Evolutionary conservation across 2,329 filamentous ascomycete species (phyloP).

Genomic region (Corinectria fuckeliana): DNA sequence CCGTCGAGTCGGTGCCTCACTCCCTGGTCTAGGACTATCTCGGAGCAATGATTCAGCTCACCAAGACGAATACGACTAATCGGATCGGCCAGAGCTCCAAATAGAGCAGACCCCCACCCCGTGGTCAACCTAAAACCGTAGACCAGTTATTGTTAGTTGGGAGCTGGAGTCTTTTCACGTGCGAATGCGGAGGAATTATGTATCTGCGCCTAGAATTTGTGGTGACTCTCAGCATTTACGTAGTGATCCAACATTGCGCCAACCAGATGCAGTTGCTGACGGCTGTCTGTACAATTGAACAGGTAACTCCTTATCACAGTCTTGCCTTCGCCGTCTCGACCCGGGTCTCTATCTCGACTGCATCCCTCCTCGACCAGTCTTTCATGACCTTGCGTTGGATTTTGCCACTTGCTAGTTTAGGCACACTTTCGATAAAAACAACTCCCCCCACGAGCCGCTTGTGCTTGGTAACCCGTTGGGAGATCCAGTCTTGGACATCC

Average conservation of each 20-base stretch:
- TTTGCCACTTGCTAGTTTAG: conserved; percentile 64
- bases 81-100: background rate
- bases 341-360: conserved; percentile 38
- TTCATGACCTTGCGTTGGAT: conserved; percentile 62
- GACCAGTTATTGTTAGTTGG: background rate
- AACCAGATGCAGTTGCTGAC: background rate
- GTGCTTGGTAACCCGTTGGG: conserved; percentile 56
- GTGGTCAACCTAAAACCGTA: too few relatives aligned
- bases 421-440: conserved; percentile 61
- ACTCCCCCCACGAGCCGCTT: conserved; percentile 59
- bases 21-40: background rate
- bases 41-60: background rate
- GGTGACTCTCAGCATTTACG: background rate
- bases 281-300: too few relatives aligned
- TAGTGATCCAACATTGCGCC: background rate
- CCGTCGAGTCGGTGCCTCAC: background rate
- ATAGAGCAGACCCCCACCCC: background rate
- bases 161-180: background rate
- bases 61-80: background rate
- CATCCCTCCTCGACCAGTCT: conserved; percentile 63
- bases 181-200: background rate
- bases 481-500: conserved; percentile 59
- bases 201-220: background rate
- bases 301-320: conserved; percentile 13
- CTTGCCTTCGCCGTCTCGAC: conserved; percentile 23